Evolutionary conservation across 169 alveolate genomes (phyloP).

Genomic region (Plasmodium gaboni): DNA sequence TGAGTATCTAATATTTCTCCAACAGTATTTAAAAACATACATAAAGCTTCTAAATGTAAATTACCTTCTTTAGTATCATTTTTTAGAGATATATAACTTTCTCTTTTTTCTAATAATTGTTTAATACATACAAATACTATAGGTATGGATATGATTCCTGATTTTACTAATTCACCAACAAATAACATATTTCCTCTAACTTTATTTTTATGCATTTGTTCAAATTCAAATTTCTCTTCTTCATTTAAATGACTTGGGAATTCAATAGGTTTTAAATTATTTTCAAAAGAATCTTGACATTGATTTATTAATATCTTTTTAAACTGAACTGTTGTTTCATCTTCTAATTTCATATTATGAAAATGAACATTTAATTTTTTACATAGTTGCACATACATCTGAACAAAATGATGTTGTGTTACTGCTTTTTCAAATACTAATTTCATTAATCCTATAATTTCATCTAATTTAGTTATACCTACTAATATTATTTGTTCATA

Average conservation of each 20-base stretch:
- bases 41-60: constrained; percentile 88
- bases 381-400: constrained; percentile 90
- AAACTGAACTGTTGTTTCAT: constrained; percentile 46
- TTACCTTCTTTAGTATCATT: constrained; percentile 85
- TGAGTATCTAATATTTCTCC: constrained; percentile 86
- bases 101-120: constrained; percentile 85
- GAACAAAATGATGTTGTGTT: constrained; percentile 90
- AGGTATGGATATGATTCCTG: constrained; percentile 87
- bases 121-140: constrained; percentile 88
- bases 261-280: constrained; percentile 87
- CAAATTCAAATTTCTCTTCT: constrained; percentile 88
- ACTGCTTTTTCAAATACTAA: constrained; percentile 89
- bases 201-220: constrained; percentile 88
- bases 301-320: constrained; percentile 86
- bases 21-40: constrained; percentile 89
- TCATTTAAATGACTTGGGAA: constrained; percentile 87
- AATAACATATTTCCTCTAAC: constrained; percentile 91
- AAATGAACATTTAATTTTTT: constrained; percentile 85
- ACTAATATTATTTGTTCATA: constrained; percentile 81
- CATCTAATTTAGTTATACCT: constrained; percentile 82
- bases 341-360: constrained; percentile 77
- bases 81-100: constrained; percentile 78
- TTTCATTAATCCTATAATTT: constrained; percentile 81
- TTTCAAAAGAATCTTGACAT: constrained; percentile 89
- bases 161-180: constrained; percentile 89